Evolutionary conservation across 2,329 filamentous ascomycete species (phyloP).

Genomic region (Fusarium stilboides): DNA sequence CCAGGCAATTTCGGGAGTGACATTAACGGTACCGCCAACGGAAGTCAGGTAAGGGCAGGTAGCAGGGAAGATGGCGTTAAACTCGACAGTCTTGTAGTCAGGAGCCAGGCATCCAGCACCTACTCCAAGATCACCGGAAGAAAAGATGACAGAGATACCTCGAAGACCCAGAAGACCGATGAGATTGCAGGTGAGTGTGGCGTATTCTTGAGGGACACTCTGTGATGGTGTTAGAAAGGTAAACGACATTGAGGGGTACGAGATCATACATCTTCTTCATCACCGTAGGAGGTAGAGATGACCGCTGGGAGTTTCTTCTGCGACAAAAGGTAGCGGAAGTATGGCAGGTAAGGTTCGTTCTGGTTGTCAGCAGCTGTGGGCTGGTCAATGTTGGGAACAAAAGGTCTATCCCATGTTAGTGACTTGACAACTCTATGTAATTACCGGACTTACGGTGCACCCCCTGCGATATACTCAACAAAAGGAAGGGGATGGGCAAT

Average conservation of each 20-base stretch:
- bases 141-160: slow-evolving; percentile 59
- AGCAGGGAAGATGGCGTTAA: slow-evolving; percentile 58
- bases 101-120: slow-evolving; percentile 37
- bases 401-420: neutral
- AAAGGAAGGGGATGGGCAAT: slow-evolving; percentile 39
- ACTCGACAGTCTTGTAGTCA: slow-evolving; percentile 44
- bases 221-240: neutral
- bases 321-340: slow-evolving; percentile 21
- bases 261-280: slow-evolving; percentile 26
- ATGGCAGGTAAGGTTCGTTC: slow-evolving; percentile 30
- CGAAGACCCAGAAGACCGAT: slow-evolving; percentile 30
- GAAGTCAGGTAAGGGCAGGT: slow-evolving; percentile 64
- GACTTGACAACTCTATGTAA: accelerated
- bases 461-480: slow-evolving; percentile 37
- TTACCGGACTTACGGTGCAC: neutral
- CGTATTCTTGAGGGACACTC: slow-evolving; percentile 31
- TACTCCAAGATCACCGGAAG: slow-evolving; percentile 50
- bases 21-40: slow-evolving; percentile 67
- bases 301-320: slow-evolving; percentile 24
- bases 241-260: accelerated
- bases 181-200: slow-evolving; percentile 28
- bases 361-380: slow-evolving; percentile 29
- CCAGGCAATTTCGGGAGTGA: slow-evolving; percentile 61
- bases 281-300: slow-evolving; percentile 27
- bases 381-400: slow-evolving; percentile 32